phyloP scores from a whole-genome alignment of 805 yeast species.

The Peterozyma toletana region DNA sequence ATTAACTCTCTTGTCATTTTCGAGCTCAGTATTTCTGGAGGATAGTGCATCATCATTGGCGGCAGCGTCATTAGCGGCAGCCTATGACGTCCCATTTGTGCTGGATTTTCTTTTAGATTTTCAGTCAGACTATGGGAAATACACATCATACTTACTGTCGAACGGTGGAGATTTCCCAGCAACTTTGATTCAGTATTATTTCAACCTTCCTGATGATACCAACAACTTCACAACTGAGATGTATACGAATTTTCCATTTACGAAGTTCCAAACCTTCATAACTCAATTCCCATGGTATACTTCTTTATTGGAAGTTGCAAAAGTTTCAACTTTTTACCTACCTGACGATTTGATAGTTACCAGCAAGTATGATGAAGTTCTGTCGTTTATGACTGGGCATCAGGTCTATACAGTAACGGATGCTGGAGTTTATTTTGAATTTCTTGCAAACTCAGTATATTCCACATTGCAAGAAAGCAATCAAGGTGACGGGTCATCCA shows the following conservation, averaged over 20 bases:
- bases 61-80: constrained; percentile 23
- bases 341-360: constrained; percentile 18
- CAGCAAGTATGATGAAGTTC: background rate
- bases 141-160: constrained; percentile 26
- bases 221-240: constrained; percentile 17
- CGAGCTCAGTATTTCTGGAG: too few relatives aligned
- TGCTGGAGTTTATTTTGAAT: too few relatives aligned
- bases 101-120: constrained; percentile 25
- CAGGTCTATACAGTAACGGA: too few relatives aligned
- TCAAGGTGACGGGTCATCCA: too few relatives aligned
- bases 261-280: constrained; percentile 22
- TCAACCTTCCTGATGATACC: constrained; percentile 11
- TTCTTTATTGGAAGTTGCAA: constrained; percentile 16
- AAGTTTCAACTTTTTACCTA: constrained; percentile 16
- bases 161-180: constrained; percentile 20
- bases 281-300: constrained; percentile 27
- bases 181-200: constrained; percentile 20
- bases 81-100: constrained; percentile 22
- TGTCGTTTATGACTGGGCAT: too few relatives aligned
- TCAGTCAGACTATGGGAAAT: constrained; percentile 16
- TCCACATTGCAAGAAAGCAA: too few relatives aligned
- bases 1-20: too few relatives aligned
- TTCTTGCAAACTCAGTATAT: too few relatives aligned
- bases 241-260: constrained; percentile 22
- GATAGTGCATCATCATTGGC: too few relatives aligned